A percentile compares a stretch with the other conserved stretches of the same genome.
Evolutionary conservation across 108 stramenopile genomes (phyloP).

Genomic region (Craspedostauros australis): DNA sequence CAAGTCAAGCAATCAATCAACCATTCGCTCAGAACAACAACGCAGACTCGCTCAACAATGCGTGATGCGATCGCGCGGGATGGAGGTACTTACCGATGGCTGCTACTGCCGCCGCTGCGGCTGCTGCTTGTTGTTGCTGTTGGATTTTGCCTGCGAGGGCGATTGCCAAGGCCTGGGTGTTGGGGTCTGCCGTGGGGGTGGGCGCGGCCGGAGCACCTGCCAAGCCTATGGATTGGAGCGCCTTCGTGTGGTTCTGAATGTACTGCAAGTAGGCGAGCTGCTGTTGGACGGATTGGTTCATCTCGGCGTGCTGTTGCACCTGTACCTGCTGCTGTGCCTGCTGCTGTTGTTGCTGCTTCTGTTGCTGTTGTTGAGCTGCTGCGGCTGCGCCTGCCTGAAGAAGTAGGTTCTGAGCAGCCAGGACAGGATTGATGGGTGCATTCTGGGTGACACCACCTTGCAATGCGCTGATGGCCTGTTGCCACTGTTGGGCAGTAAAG

Average conservation of each 20-base stretch:
- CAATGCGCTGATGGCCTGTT: conserved; percentile 11
- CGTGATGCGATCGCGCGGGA: too few species aligned
- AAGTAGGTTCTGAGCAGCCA: not conserved
- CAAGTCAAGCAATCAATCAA: too few species aligned
- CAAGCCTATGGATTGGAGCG: not conserved
- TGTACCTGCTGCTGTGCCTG: conserved; percentile 23
- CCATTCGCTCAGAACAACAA: too few species aligned
- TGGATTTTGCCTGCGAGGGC: too few species aligned
- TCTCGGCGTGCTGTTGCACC: conserved; percentile 12
- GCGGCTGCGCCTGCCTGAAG: conserved; percentile 2
- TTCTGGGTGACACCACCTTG: too few species aligned
- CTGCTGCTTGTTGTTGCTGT: too few species aligned
- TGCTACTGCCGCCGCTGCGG: too few species aligned
- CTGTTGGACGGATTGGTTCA: conserved; percentile 17
- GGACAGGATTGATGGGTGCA: not conserved
- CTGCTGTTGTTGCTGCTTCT: conserved; percentile 28
- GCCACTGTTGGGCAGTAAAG: conserved; percentile 3
- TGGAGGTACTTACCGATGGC: too few species aligned
- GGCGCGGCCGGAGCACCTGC: too few species aligned
- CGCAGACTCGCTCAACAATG: too few species aligned
- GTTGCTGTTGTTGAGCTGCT: conserved; percentile 22
- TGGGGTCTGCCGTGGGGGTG: too few species aligned
- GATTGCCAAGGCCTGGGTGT: too few species aligned
- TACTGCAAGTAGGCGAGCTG: not conserved
- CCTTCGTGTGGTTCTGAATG: conserved; percentile 1